Evolutionary conservation across 2,329 filamentous ascomycete genomes (phyloP), one percentile per base, ranked within the genome.

Genomic region (Claviceps spartinae): DNA sequence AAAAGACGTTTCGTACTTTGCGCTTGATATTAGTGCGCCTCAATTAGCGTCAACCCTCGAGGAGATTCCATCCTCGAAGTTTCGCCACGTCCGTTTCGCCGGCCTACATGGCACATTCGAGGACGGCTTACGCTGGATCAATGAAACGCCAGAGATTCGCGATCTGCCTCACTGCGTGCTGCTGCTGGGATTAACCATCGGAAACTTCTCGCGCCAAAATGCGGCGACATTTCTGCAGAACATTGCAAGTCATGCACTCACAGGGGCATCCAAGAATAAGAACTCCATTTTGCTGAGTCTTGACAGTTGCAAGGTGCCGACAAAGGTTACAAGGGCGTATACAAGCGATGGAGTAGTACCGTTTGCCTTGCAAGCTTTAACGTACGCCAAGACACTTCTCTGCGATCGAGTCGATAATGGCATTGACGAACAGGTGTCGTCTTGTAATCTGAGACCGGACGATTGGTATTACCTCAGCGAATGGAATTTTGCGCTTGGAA

Each of bases 51-150:
- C 20, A 9, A 48, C 30, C 22, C 46, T 48, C 13, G 2, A 48
- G 5, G 46, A 7, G 18, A 48, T 48, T 38, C 18, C 46, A 6
- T 16, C 20, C 2, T 22, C 18, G 1, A n/a, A 26, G 13, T 48
- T 48, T 24, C 46, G 13, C n/a, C 46, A 48, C 20, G 46, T 48
- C 36, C 34, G 46, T 8, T 40, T 48, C 13, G 30, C 34, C 6
- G 46, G 46, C 34, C 9, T 48, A 4, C 46, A 48, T 16, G 46
- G 46, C n/a, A 48, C 46, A 14, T 50, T 50, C 11, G 48, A 44
- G 36, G 48, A 50, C 7, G 48, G 48, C 14, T n/a, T 50, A 5
- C 48, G 48, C 26, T 50, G 48, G 48, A 16, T 50, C 26, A 37
- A n/a, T 8, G 24, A 50, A 11, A 44, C 26, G n/a, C 48, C 48